phyloP scores from a whole-genome alignment of 1,139 yeast genomes.

The Geotrichum histeridarum region DNA sequence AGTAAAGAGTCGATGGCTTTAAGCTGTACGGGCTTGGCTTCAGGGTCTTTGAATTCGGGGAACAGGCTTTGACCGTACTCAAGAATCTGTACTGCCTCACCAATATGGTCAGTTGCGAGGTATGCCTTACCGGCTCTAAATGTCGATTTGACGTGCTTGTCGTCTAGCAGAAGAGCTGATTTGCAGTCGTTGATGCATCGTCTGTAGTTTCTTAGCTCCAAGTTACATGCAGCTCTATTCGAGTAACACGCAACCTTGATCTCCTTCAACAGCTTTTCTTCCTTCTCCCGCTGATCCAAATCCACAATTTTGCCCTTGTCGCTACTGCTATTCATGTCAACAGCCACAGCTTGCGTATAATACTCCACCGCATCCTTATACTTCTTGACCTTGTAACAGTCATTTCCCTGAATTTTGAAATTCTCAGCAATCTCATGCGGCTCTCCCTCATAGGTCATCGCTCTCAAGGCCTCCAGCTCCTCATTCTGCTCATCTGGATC shows the following conservation, averaged over 20 bases:
- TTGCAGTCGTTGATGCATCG: slow-evolving; percentile 83
- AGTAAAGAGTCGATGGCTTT: slow-evolving; percentile 41
- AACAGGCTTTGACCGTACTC: slow-evolving; percentile 61
- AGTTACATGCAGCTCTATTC: slow-evolving; percentile 88
- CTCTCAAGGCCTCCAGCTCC: slow-evolving; percentile 79
- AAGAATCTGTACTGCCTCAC: slow-evolving; percentile 66
- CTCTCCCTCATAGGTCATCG: slow-evolving; percentile 92
- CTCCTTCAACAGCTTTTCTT: slow-evolving; percentile 14
- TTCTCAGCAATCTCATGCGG: slow-evolving; percentile 87
- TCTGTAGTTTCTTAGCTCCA: slow-evolving; percentile 72
- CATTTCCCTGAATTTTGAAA: slow-evolving; percentile 91
- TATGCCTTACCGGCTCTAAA: slow-evolving; percentile 83
- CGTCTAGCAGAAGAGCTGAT: slow-evolving; percentile 58
- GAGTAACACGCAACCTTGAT: slow-evolving; percentile 61
- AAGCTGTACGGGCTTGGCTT: slow-evolving; percentile 7
- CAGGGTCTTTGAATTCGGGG: slow-evolving; percentile 42
- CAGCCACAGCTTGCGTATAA: slow-evolving; percentile 75
- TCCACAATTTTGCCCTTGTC: slow-evolving; percentile 38
- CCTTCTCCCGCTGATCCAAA: slow-evolving; percentile 14
- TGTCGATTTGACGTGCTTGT: slow-evolving; percentile 73
- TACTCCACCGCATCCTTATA: slow-evolving; percentile 71
- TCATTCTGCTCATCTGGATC: slow-evolving; percentile 75
- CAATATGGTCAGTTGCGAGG: slow-evolving; percentile 56
- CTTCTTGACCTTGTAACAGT: slow-evolving; percentile 63
- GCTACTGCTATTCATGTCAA: slow-evolving; percentile 37